phyloP scores from a whole-genome alignment of 2,329 filamentous ascomycete genomes.

The Penicillium sp. region DNA sequence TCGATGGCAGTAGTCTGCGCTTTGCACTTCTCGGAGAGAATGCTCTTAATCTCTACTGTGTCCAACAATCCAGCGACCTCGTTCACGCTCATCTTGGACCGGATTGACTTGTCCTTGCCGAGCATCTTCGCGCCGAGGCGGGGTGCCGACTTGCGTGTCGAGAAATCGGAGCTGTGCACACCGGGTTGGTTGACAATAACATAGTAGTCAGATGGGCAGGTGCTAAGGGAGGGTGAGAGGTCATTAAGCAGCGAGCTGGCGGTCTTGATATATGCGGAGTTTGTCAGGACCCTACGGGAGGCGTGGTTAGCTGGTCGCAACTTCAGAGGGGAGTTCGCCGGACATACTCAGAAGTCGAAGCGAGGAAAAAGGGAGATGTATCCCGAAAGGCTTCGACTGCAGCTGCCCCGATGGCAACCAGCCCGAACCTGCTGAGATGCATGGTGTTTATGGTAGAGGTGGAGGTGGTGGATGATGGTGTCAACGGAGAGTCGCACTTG shows the following conservation, averaged over 20 bases:
- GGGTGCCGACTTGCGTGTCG: constrained; percentile 48
- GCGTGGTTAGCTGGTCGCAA: constrained; percentile 24
- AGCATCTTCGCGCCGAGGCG: constrained; percentile 51
- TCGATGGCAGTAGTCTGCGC: constrained; percentile 43
- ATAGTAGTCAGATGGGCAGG: constrained; percentile 71
- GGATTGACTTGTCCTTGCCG: constrained; percentile 47
- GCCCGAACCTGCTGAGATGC: constrained; percentile 40
- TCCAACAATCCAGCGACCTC: constrained; percentile 52
- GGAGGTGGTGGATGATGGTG: constrained; percentile 26
- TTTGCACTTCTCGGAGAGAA: constrained; percentile 47
- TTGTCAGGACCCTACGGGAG: constrained; percentile 34
- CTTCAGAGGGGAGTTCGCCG: constrained; percentile 2
- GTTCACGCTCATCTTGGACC: constrained; percentile 49
- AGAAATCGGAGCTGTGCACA: constrained; percentile 65
- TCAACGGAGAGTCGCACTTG: constrained; percentile 26
- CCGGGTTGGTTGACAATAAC: constrained; percentile 73
- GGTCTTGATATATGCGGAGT: constrained; percentile 42
- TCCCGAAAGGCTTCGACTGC: constrained; percentile 70
- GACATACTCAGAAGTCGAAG: constrained; percentile 75
- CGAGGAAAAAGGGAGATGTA: constrained; percentile 81
- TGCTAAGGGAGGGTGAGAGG: constrained; percentile 48
- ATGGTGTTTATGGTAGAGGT: constrained; percentile 33
- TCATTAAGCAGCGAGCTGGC: constrained; percentile 41
- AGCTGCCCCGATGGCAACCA: constrained; percentile 51
- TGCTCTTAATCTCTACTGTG: constrained; percentile 36